These are phyloP conservation scores for Leccinum pellstonianum DNA, from an alignment of 768 basidiomycete species.

Conservation along the genomic window DNA sequence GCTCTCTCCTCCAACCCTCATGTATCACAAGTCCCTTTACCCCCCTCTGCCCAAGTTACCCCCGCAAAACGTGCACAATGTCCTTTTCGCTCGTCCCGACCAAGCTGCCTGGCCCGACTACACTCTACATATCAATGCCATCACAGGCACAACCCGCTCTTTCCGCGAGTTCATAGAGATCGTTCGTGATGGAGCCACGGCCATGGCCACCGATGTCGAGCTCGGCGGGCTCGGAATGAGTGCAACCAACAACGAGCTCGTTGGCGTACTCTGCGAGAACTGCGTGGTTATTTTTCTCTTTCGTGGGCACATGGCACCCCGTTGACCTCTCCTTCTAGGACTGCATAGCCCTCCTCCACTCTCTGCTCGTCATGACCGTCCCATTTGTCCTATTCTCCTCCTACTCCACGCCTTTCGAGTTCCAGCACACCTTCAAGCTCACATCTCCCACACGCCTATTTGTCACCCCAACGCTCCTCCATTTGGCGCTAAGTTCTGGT, in stretches of 20 bases:
- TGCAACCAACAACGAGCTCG: conserved; percentile 49
- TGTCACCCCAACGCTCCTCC: conserved; percentile 46
- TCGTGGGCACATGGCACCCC: not conserved
- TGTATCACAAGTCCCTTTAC: conserved; percentile 59
- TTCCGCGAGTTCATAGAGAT: conserved; percentile 50
- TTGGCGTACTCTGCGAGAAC: conserved; percentile 72
- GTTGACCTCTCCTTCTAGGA: conserved; percentile 39
- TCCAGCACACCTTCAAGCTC: conserved; percentile 48
- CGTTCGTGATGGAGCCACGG: conserved; percentile 56
- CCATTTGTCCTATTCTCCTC: conserved; percentile 56
- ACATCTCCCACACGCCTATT: conserved; percentile 53
- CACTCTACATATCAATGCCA: conserved; percentile 53
- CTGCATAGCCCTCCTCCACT: conserved; percentile 49
- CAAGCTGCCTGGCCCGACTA: conserved; percentile 56
- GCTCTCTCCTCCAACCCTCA: conserved; percentile 19
- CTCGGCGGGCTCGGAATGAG: conserved; percentile 58
- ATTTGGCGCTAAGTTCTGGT: conserved; percentile 39
- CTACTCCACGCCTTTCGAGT: conserved; percentile 56
- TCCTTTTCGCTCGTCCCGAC: conserved; percentile 54
- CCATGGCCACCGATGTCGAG: conserved; percentile 43
- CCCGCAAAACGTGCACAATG: conserved; percentile 52
- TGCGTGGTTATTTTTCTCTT: conserved; percentile 45
- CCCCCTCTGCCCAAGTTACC: conserved; percentile 50
- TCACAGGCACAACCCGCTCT: conserved; percentile 45
- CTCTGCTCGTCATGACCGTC: conserved; percentile 46